These are phyloP conservation scores for Rhodotorula babjevae DNA, from an alignment of 768 basidiomycete species.

Conservation along the genomic window DNA sequence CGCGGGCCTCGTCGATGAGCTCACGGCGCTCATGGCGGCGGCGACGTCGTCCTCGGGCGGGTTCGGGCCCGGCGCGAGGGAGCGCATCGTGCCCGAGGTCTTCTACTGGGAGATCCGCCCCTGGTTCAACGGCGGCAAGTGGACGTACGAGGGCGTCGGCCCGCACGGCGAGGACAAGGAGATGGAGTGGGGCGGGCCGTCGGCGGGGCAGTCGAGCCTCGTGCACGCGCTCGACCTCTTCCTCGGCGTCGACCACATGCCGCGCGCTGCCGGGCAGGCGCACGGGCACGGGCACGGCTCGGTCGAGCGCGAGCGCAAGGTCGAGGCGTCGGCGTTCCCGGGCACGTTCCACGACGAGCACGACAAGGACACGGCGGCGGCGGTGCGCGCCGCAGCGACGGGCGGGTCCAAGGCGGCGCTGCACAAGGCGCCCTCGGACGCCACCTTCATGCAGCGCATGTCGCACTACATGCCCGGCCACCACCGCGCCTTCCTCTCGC, in stretches of 20 bases:
- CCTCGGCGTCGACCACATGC: constrained; percentile 59
- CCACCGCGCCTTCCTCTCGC: constrained; percentile 70
- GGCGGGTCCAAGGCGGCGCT: not conserved
- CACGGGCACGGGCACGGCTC: not conserved
- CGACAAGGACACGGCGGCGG: constrained; percentile 1
- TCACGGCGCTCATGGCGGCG: constrained; percentile 59
- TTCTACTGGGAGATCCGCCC: constrained; percentile 88
- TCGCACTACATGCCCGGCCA: constrained; percentile 88
- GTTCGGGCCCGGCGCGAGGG: constrained; percentile 17
- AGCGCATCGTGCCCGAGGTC: constrained; percentile 58
- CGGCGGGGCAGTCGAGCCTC: constrained; percentile 87
- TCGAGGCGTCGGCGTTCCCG: not conserved
- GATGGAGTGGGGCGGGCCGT: constrained; percentile 60
- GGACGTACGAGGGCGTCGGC: constrained; percentile 68
- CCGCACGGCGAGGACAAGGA: constrained; percentile 52
- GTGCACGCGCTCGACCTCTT: constrained; percentile 76
- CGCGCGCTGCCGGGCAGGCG: not conserved
- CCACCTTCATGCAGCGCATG: constrained; percentile 76
- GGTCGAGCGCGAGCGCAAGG: not conserved
- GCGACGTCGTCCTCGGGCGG: constrained; percentile 57
- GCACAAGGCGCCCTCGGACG: constrained; percentile 38
- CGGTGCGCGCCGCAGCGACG: constrained; percentile 9
- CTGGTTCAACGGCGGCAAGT: constrained; percentile 84
- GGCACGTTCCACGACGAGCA: constrained; percentile 11
- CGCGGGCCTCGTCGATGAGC: constrained; percentile 60